These are phyloP conservation scores for Crithidia fasciculata DNA, from an alignment of 208 protist genomes.

Conservation along the genomic window DNA sequence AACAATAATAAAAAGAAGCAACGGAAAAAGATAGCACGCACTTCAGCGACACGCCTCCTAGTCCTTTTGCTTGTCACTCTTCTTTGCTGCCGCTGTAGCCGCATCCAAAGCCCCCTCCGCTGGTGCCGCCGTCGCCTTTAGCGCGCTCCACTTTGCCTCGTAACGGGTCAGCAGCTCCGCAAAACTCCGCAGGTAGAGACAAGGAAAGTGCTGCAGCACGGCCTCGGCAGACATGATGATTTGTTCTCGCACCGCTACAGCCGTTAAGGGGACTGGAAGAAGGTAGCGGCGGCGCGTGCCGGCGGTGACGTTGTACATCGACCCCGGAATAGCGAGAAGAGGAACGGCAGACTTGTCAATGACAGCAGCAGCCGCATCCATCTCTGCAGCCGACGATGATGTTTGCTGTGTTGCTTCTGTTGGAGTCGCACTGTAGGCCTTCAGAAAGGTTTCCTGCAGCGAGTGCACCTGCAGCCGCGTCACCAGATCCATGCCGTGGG, in stretches of 20 bases:
- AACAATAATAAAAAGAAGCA: too few species aligned
- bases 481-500: constrained; percentile 66
- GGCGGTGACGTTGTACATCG: constrained; percentile 34
- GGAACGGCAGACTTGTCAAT: constrained; percentile 19
- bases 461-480: constrained; percentile 65
- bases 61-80: background rate
- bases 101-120: background rate
- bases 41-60: too few species aligned
- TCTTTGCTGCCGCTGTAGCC: background rate
- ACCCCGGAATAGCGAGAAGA: constrained; percentile 27
- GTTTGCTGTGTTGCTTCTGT: background rate
- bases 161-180: constrained; percentile 40
- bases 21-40: too few species aligned
- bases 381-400: background rate
- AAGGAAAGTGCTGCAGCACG: constrained; percentile 56
- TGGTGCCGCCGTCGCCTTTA: background rate
- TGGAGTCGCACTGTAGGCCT: constrained; percentile 11
- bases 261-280: constrained; percentile 16
- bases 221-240: constrained; percentile 31
- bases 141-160: constrained; percentile 21
- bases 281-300: constrained; percentile 26
- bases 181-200: constrained; percentile 57
- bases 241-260: constrained; percentile 28
- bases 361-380: background rate
- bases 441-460: constrained; percentile 37